phyloP scores from a whole-genome alignment of 2,329 filamentous ascomycete species.

The Phialemonium atrogriseum region DNA sequence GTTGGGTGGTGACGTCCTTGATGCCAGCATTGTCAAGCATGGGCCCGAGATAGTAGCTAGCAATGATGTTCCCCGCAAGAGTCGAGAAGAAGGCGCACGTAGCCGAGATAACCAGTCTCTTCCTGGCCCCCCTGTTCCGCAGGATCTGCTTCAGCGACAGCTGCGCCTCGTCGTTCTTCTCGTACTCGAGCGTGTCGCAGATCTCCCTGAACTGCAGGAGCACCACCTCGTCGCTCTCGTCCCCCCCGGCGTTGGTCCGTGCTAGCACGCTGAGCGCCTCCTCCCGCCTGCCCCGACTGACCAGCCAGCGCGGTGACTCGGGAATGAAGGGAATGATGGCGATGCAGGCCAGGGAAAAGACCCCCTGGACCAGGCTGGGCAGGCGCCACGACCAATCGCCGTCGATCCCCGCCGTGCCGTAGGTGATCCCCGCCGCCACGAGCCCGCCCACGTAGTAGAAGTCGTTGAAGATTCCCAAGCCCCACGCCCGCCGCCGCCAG shows the following conservation, averaged over 20 bases:
- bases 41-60: conserved; percentile 28
- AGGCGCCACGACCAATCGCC: conserved; percentile 37
- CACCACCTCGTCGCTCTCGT: conserved; percentile 26
- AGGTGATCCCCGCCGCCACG: conserved; percentile 35
- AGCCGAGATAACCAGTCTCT: conserved; percentile 29
- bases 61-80: conserved; percentile 30
- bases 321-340: conserved; percentile 33
- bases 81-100: conserved; percentile 25
- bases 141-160: conserved; percentile 29
- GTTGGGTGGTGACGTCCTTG: conserved; percentile 24
- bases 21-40: conserved; percentile 33
- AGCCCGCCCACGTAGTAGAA: conserved; percentile 27
- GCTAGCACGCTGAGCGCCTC: conserved; percentile 30
- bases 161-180: conserved; percentile 29
- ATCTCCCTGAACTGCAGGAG: conserved; percentile 33
- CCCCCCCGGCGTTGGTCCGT: conserved; percentile 30
- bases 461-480: conserved; percentile 17
- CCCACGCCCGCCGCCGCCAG: conserved; percentile 12
- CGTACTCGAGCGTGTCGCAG: conserved; percentile 32
- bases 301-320: conserved; percentile 36
- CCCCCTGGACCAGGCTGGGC: conserved; percentile 32
- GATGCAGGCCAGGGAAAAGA: conserved; percentile 28
- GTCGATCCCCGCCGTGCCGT: conserved; percentile 29
- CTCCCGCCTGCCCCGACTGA: conserved; percentile 27
- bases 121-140: conserved; percentile 25